Evolutionary conservation across 1,284 basidiomycete species (phyloP).

Genomic region (Naganishia liquefaciens): DNA sequence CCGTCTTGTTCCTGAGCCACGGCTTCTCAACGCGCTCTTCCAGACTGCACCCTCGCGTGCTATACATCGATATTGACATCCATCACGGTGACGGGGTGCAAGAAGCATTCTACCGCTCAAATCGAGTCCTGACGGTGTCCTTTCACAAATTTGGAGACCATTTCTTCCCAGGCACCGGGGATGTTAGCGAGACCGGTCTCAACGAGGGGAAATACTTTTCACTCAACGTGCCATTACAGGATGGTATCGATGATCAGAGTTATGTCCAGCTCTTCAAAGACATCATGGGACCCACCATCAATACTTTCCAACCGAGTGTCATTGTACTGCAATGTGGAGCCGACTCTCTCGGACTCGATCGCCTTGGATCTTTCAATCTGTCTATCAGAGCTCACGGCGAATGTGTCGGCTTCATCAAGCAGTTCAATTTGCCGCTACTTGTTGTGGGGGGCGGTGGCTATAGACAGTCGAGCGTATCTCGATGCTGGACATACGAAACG

Average conservation of each 20-base stretch:
- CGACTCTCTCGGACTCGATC: constrained; percentile 90
- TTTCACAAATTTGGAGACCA: constrained; percentile 99
- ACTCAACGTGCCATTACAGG: constrained; percentile 91
- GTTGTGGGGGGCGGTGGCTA: constrained; percentile 95
- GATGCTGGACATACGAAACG: constrained; percentile 99
- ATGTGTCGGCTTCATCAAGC: constrained; percentile 93
- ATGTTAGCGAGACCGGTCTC: constrained; percentile 84
- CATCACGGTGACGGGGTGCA: constrained; percentile 97
- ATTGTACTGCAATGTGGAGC: constrained; percentile 98
- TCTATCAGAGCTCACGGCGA: constrained; percentile 99
- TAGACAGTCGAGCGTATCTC: constrained; percentile 76
- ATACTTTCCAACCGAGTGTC: constrained; percentile 80
- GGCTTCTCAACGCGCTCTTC: constrained; percentile 2
- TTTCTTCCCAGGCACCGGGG: constrained; percentile 96
- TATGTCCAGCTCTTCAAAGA: constrained; percentile 94
- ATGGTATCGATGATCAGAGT: constrained; percentile 96
- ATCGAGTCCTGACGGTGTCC: constrained; percentile 96
- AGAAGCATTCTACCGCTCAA: constrained; percentile 95
- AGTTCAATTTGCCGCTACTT: constrained; percentile 84
- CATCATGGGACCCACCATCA: constrained; percentile 91
- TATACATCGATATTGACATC: constrained; percentile 97
- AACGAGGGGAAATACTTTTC: constrained; percentile 90
- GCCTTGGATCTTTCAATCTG: constrained; percentile 95
- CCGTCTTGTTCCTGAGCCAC: too few relatives aligned
- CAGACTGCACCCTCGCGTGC: constrained; percentile 83